Percentiles rank a stretch among this genome's conserved stretches.
phyloP scores from a whole-genome alignment of 805 yeast species.

The Cyberlindnera maritima region DNA sequence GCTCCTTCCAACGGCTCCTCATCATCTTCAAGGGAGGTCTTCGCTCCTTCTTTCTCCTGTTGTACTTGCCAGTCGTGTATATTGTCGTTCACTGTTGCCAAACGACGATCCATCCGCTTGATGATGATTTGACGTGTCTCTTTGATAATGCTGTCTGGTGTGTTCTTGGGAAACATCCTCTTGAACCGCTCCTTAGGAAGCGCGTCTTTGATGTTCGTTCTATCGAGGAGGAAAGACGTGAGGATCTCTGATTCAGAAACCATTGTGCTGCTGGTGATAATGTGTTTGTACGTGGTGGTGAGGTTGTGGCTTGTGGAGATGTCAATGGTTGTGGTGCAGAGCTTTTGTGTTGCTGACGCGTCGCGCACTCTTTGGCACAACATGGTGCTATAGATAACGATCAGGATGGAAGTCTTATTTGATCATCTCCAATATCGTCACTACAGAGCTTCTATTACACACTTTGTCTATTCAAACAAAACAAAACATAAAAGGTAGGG shows the following conservation, averaged over 20 bases:
- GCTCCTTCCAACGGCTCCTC: not conserved
- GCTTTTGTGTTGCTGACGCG: not conserved
- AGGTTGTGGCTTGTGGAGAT: too few relatives aligned
- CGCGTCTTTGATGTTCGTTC: slow-evolving; percentile 9
- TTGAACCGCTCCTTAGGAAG: slow-evolving; percentile 11
- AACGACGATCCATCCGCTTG: not conserved
- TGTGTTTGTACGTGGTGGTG: too few relatives aligned
- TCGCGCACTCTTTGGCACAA: not conserved
- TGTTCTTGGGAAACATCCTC: slow-evolving; percentile 16
- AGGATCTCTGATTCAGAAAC: slow-evolving; percentile 19
- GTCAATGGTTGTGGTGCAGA: too few relatives aligned
- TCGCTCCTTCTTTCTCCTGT: too few relatives aligned
- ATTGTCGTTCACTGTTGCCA: slow-evolving; percentile 4
- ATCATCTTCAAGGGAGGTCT: not conserved
- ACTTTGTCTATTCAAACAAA: not conserved
- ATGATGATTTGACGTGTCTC: slow-evolving; percentile 11
- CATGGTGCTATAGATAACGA: too few relatives aligned
- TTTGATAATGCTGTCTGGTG: slow-evolving; percentile 4
- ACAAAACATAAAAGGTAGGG: not conserved
- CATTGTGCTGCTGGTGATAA: slow-evolving; percentile 6
- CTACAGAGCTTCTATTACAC: not conserved
- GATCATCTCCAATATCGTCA: too few relatives aligned
- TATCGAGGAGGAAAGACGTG: slow-evolving; percentile 16
- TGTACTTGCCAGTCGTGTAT: slow-evolving; percentile 3
- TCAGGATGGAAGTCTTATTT: too few relatives aligned